Percentiles rank a stretch among this genome's conserved stretches.
These are phyloP conservation scores for Leccinum solheimii DNA, from an alignment of 1,284 basidiomycete genomes.

Conservation along the genomic window DNA sequence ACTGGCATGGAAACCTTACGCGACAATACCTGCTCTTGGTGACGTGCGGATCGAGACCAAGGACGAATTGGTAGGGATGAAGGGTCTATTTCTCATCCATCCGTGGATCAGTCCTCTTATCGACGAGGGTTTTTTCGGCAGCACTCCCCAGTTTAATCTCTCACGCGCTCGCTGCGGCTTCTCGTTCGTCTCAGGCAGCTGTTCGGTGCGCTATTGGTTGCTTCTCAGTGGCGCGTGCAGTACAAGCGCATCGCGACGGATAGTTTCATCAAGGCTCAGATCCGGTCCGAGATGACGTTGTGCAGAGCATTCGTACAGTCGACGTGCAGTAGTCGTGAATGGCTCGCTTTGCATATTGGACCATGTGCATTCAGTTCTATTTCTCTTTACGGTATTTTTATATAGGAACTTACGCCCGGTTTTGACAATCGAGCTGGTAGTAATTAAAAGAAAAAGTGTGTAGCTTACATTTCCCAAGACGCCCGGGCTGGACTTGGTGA, in stretches of 20 bases:
- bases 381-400: not conserved
- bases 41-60: not conserved
- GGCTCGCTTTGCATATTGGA: not conserved
- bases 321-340: not conserved
- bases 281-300: not conserved
- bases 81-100: not conserved
- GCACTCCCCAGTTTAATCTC: not conserved
- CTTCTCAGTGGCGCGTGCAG: not conserved
- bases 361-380: not conserved
- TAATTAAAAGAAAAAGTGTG: no score
- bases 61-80: not conserved
- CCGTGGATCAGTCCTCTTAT: not conserved
- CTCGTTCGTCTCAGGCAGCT: not conserved
- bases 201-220: not conserved
- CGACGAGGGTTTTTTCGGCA: not conserved
- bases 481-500: no score
- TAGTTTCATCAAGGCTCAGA: not conserved
- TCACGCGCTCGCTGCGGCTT: not conserved
- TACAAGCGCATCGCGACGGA: not conserved
- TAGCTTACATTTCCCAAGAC: no score
- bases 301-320: not conserved
- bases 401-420: no score
- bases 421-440: no score
- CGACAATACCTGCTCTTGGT: not conserved
- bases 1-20: conserved; percentile 23